Evolutionary conservation across 352 stramenopile genomes (phyloP).

Genomic region (Pythium monospermum): DNA sequence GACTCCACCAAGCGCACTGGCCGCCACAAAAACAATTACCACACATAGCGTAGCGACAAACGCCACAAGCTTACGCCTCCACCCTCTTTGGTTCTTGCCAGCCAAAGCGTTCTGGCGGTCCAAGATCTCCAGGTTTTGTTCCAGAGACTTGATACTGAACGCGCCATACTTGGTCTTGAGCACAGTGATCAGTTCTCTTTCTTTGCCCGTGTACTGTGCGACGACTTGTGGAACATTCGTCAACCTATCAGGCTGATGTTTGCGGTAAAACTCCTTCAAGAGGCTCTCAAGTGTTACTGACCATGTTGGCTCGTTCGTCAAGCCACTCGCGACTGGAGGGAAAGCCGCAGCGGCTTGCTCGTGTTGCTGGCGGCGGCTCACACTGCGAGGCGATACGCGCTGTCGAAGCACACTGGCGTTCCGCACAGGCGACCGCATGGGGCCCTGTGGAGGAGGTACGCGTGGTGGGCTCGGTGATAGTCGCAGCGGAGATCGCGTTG

Average conservation of each 20-base stretch:
- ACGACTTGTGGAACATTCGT: slow-evolving; percentile 55
- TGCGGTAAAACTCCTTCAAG: slow-evolving; percentile 64
- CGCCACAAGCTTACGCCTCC: too few relatives aligned
- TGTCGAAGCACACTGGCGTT: slow-evolving; percentile 14
- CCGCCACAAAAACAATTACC: too few relatives aligned
- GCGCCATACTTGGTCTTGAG: slow-evolving; percentile 71
- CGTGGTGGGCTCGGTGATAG: slow-evolving; percentile 15
- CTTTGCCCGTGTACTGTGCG: slow-evolving; percentile 55
- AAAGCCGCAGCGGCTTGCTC: background rate
- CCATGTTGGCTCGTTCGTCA: background rate
- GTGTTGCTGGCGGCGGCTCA: background rate
- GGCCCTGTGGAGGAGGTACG: slow-evolving; percentile 1
- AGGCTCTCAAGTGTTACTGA: slow-evolving; percentile 45
- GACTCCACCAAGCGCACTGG: slow-evolving; percentile 13
- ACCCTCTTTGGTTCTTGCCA: background rate
- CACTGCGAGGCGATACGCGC: slow-evolving; percentile 6
- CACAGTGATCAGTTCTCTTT: slow-evolving; percentile 52
- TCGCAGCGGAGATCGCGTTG: background rate
- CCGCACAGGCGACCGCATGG: slow-evolving; percentile 11
- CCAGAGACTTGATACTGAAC: slow-evolving; percentile 64
- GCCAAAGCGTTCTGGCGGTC: slow-evolving; percentile 13
- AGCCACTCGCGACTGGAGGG: background rate
- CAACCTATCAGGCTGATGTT: slow-evolving; percentile 71
- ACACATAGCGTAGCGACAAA: too few relatives aligned
- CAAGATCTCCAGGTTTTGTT: slow-evolving; percentile 47